Conservation (phyloP, 2,329 filamentous ascomycete genomes). For the Xylariaceae sp. region DNA sequence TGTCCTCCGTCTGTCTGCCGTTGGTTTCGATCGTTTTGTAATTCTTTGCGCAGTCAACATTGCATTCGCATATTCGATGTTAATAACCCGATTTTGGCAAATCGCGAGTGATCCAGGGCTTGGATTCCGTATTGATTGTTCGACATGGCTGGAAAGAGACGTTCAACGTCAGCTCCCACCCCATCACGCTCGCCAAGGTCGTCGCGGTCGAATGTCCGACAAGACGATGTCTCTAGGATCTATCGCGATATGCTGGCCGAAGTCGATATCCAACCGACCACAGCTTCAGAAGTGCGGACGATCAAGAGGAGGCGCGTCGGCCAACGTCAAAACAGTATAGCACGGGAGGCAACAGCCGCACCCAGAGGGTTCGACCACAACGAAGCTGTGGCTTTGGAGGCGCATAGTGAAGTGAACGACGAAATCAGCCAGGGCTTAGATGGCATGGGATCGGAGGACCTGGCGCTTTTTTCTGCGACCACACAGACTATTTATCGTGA, state of each 20-base stretch:
- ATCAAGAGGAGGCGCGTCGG: constrained; percentile 38
- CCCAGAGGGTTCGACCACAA: neutral
- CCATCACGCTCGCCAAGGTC: constrained; percentile 25
- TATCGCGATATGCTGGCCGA: constrained; percentile 47
- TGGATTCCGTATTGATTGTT: neutral
- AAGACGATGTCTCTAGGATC: constrained; percentile 34
- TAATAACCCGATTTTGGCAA: neutral
- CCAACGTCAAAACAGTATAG: constrained; percentile 28
- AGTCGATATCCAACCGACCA: constrained; percentile 37
- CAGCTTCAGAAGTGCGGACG: constrained; percentile 36
- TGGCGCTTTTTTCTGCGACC: constrained; percentile 42
- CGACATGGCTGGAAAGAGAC: constrained; percentile 31
- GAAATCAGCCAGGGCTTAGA: constrained; percentile 38
- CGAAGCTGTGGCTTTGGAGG: neutral
- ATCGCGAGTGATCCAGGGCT: neutral
- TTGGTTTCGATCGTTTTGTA: too few relatives aligned
- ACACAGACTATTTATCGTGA: constrained; percentile 48
- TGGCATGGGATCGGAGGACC: constrained; percentile 47
- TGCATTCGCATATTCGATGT: too few relatives aligned
- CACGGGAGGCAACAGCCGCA: constrained; percentile 12
- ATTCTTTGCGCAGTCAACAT: too few relatives aligned
- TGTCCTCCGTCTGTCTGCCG: too few relatives aligned
- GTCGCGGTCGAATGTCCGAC: constrained; percentile 26
- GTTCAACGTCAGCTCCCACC: constrained; percentile 21
- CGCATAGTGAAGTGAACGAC: constrained; percentile 13